Conservation (phyloP, 257 asterid species). For the Forsythia viridissima region DNA sequence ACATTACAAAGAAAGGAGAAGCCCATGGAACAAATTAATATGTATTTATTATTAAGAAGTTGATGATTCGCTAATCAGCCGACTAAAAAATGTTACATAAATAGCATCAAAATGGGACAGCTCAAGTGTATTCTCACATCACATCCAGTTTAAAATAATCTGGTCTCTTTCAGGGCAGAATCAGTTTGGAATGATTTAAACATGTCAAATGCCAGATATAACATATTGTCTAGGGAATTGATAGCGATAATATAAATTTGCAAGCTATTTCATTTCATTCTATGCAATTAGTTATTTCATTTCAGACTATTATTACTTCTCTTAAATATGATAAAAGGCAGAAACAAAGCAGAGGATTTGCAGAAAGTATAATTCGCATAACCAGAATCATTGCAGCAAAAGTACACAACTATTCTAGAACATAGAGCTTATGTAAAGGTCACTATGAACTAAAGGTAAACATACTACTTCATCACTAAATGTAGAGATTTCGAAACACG, state of each 20-base stretch:
- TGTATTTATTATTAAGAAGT: conserved; percentile 7
- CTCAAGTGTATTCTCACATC: not conserved
- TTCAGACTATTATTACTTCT: not conserved
- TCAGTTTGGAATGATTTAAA: not conserved
- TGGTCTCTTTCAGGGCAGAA: not conserved
- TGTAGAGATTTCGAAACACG: not conserved
- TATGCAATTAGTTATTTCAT: not conserved
- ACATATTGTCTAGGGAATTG: not conserved
- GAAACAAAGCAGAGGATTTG: not conserved
- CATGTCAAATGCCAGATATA: not conserved
- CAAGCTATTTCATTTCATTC: not conserved
- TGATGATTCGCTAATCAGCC: not conserved
- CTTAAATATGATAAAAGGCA: not conserved
- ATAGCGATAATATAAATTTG: not conserved
- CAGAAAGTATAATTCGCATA: not conserved
- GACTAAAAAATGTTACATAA: conserved; percentile 4
- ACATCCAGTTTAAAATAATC: not conserved
- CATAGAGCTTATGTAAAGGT: not conserved
- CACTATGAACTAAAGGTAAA: not conserved
- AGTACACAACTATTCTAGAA: not conserved
- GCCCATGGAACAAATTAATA: not conserved
- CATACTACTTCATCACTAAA: not conserved
- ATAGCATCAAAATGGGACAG: not conserved
- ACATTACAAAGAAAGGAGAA: not conserved
- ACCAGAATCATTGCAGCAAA: not conserved